Evolutionary conservation across 116 monocot genomes (phyloP).

Genomic region (Zostera marina): DNA sequence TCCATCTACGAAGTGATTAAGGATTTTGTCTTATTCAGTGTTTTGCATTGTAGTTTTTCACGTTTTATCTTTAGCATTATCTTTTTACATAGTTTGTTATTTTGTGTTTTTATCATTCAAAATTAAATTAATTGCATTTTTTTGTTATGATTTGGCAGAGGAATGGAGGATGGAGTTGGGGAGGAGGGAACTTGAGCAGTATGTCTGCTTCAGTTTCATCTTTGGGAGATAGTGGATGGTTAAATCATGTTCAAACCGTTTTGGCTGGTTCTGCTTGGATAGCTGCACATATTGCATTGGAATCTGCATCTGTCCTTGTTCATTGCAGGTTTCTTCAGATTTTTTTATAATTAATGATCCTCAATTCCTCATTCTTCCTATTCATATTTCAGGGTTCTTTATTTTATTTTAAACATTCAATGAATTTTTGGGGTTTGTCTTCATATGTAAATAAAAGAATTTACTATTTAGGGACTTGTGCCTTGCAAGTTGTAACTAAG

Average conservation of each 20-base stretch:
- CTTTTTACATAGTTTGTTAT: not conserved
- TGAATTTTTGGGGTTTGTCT: too few species aligned
- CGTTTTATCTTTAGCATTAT: too few species aligned
- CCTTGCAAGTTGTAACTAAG: too few species aligned
- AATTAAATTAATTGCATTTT: not conserved
- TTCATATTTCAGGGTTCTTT: too few species aligned
- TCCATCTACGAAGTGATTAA: too few species aligned
- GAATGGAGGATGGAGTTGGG: constrained; percentile 88
- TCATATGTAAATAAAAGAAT: too few species aligned
- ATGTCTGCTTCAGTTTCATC: constrained; percentile 95
- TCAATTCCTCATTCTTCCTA: too few species aligned
- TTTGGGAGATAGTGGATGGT: constrained; percentile 82
- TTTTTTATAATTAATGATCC: too few species aligned
- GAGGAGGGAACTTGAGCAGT: constrained; percentile 82
- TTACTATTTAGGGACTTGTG: too few species aligned
- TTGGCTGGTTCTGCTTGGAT: constrained; percentile 99
- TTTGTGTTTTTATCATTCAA: not conserved
- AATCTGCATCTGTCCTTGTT: constrained; percentile 89
- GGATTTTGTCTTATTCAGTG: too few species aligned
- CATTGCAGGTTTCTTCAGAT: constrained; percentile 90
- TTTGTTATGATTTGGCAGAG: constrained; percentile 33
- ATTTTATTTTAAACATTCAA: too few species aligned
- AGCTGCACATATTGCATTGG: constrained; percentile 76
- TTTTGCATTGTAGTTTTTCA: too few species aligned
- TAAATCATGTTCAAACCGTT: constrained; percentile 85